Evolutionary conservation across 805 yeast genomes (phyloP).

Genomic region (Kodamaea kaohsiungensis): DNA sequence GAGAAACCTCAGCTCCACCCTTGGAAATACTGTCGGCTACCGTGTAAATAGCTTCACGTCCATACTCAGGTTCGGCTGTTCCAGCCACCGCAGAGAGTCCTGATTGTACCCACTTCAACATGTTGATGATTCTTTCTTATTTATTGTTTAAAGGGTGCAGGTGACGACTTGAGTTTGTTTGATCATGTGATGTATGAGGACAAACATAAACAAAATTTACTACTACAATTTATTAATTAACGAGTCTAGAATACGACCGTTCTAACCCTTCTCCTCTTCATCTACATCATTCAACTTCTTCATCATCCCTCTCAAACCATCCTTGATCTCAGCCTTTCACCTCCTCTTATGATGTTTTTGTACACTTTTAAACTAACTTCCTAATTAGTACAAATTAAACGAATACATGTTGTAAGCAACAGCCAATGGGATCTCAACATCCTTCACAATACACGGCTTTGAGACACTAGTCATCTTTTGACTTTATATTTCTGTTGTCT

Average conservation of each 20-base stretch:
- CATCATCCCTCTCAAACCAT: too few species aligned
- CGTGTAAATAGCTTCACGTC: constrained; percentile 89
- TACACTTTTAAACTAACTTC: not conserved
- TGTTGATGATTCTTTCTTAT: constrained; percentile 19
- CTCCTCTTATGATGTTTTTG: too few species aligned
- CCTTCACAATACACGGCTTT: not conserved
- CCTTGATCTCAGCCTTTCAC: too few species aligned
- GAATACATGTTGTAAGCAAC: not conserved
- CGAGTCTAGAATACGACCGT: too few species aligned
- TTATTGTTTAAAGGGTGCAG: constrained; percentile 3
- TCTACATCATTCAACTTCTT: too few species aligned
- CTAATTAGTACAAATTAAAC: not conserved
- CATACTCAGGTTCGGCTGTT: constrained; percentile 96
- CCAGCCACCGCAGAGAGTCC: constrained; percentile 95
- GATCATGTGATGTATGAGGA: not conserved
- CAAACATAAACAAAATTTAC: too few species aligned
- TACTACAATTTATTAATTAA: too few species aligned
- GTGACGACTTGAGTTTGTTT: not conserved
- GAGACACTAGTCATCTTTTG: not conserved
- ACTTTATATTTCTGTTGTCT: too few species aligned
- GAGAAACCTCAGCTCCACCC: constrained; percentile 46
- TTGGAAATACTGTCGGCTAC: constrained; percentile 55
- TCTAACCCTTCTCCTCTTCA: too few species aligned
- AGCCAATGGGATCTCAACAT: not conserved
- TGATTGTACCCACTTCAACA: constrained; percentile 84